phyloP scores from a whole-genome alignment of 2,329 filamentous ascomycete genomes.

The Cordyceps tenuipes region DNA sequence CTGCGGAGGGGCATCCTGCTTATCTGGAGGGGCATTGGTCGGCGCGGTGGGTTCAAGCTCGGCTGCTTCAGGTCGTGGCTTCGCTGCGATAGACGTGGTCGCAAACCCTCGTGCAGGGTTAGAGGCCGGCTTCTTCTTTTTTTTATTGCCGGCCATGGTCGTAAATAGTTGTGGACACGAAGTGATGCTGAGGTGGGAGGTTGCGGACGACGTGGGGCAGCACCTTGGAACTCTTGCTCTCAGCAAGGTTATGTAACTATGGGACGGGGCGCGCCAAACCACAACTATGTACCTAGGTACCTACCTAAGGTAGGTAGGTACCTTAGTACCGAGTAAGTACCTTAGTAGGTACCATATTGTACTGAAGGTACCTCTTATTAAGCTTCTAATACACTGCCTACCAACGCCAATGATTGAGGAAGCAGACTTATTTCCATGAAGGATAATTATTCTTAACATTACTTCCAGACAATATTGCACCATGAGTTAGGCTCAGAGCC shows the following conservation, averaged over 20 bases:
- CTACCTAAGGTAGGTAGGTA: too few relatives aligned
- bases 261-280: background rate
- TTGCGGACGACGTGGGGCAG: slow-evolving; percentile 6
- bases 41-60: slow-evolving; percentile 24
- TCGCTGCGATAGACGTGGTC: slow-evolving; percentile 85
- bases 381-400: background rate
- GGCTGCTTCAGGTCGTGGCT: slow-evolving; percentile 55
- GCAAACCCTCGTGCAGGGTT: slow-evolving; percentile 91
- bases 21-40: background rate
- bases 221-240: background rate
- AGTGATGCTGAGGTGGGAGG: slow-evolving; percentile 3
- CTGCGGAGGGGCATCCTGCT: slow-evolving; percentile 23
- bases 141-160: slow-evolving; percentile 63
- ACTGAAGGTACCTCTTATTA: background rate
- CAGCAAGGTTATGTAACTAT: background rate
- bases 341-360: background rate
- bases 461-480: too few relatives aligned
- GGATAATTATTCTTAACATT: too few relatives aligned
- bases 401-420: too few relatives aligned
- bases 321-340: too few relatives aligned
- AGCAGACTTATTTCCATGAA: too few relatives aligned
- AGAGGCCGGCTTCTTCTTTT: slow-evolving; percentile 83
- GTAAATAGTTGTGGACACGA: background rate
- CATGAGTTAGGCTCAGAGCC: too few relatives aligned
- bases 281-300: too few relatives aligned